phyloP scores from a whole-genome alignment of 306 rosid genomes.

The Vicia sativa region DNA sequence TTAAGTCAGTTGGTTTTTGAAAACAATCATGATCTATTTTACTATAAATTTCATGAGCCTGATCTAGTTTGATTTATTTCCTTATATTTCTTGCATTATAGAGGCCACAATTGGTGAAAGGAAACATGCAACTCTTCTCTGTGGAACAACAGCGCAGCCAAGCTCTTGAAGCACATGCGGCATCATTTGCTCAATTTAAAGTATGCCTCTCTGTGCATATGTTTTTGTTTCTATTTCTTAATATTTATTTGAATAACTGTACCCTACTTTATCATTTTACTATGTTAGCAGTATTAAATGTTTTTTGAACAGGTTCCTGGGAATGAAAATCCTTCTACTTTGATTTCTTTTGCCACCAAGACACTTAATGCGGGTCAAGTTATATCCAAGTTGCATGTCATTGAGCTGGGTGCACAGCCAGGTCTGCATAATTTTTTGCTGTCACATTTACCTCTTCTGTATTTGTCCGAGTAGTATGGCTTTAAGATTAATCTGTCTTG shows the following conservation, averaged over 20 bases:
- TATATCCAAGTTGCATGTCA: conserved; percentile 87
- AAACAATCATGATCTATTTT: conserved; percentile 22
- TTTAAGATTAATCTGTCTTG: conserved; percentile 29
- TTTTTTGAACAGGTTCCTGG: conserved; percentile 74
- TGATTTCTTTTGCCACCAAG: conserved; percentile 93
- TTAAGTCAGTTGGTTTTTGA: conserved; percentile 20
- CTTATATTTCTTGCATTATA: conserved; percentile 39
- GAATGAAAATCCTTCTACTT: conserved; percentile 83
- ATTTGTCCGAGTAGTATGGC: conserved; percentile 26
- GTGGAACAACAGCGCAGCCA: conserved; percentile 99
- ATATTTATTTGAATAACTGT: conserved; percentile 28
- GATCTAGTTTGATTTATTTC: conserved; percentile 33
- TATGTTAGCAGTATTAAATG: conserved; percentile 23
- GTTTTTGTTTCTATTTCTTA: conserved; percentile 25
- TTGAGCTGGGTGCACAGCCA: conserved; percentile 99
- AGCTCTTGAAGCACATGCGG: conserved; percentile 99
- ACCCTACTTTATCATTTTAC: conserved; percentile 21
- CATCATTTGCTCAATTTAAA: conserved; percentile 92
- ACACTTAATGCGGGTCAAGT: conserved; percentile 94
- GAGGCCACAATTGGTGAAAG: conserved; percentile 98
- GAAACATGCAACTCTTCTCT: conserved; percentile 97
- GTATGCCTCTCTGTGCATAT: conserved; percentile 44
- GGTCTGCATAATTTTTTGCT: conserved; percentile 52
- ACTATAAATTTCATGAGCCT: conserved; percentile 21
- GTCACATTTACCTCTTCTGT: conserved; percentile 15